Conservation (phyloP, 1,284 basidiomycete species). For the Mixia osmundae region DNA sequence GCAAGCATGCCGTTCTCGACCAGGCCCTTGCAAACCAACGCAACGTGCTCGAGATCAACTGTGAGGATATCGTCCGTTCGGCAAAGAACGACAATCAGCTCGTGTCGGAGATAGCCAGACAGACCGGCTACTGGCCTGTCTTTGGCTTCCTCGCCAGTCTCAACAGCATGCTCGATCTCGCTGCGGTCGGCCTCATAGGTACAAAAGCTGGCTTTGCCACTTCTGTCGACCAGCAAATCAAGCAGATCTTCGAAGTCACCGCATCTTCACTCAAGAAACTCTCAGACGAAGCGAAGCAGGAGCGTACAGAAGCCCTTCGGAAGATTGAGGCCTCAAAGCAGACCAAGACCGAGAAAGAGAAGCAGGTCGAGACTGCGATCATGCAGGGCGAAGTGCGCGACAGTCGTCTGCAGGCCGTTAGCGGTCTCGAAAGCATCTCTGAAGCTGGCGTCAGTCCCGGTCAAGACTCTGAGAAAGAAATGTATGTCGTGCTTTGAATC, state of each 20-base stretch:
- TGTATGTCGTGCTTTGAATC: background rate
- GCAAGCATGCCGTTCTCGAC: conserved; percentile 51
- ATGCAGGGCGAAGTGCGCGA: conserved; percentile 25
- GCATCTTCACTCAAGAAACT: conserved; percentile 45
- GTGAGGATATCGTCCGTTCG: conserved; percentile 45
- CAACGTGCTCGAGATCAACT: conserved; percentile 53
- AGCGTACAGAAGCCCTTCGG: background rate
- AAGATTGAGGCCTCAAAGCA: conserved; percentile 10
- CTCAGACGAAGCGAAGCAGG: conserved; percentile 21
- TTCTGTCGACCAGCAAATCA: conserved; percentile 62
- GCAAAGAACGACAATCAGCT: conserved; percentile 38
- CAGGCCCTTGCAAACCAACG: conserved; percentile 25
- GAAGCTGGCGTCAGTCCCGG: conserved; percentile 36
- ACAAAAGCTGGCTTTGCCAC: conserved; percentile 80
- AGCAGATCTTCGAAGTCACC: conserved; percentile 56
- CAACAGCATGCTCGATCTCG: conserved; percentile 74
- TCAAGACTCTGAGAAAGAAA: conserved; percentile 3
- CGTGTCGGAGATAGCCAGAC: conserved; percentile 38
- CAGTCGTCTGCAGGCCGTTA: conserved; percentile 48
- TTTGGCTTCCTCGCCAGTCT: conserved; percentile 73
- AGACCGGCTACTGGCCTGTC: conserved; percentile 47
- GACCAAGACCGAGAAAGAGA: conserved; percentile 11
- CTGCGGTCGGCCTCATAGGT: conserved; percentile 73
- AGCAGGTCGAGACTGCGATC: conserved; percentile 13
- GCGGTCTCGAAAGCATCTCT: conserved; percentile 57